Percentiles rank a stretch among this genome's conserved stretches.
phyloP scores from a whole-genome alignment of 805 yeast species.

The Henningerozyma blattae region DNA sequence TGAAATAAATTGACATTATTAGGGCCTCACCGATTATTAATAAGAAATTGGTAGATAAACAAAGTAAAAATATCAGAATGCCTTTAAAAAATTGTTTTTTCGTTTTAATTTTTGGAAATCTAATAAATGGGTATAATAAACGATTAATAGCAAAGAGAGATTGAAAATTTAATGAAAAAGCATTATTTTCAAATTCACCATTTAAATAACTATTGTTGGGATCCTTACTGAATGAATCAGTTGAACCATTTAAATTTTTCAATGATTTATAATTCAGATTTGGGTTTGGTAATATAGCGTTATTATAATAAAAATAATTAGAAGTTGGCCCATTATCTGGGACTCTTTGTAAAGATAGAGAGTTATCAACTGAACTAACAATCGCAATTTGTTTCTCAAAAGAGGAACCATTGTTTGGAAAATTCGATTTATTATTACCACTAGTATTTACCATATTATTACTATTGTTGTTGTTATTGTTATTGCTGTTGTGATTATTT shows the following conservation, averaged over 20 bases:
- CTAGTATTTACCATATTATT: not conserved
- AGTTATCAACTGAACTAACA: not conserved
- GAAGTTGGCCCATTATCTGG: not conserved
- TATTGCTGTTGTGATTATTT: not conserved
- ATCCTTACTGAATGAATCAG: not conserved
- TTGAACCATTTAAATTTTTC: not conserved
- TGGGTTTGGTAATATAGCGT: too few relatives aligned
- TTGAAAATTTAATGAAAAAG: not conserved
- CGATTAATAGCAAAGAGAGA: not conserved
- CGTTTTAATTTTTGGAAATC: constrained; percentile 6
- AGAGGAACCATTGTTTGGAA: constrained; percentile 2
- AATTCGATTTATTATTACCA: not conserved
- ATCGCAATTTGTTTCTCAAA: not conserved
- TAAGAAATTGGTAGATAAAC: constrained; percentile 10
- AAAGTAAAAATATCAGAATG: constrained; percentile 5
- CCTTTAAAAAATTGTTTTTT: constrained; percentile 5
- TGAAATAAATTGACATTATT: constrained; percentile 29
- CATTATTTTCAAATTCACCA: too few relatives aligned
- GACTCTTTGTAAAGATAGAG: not conserved
- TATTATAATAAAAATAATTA: not conserved
- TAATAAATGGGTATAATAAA: constrained; percentile 1
- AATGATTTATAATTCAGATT: not conserved
- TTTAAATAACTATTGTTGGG: not conserved
- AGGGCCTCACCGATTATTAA: constrained; percentile 24
- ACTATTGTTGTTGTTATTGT: not conserved